A percentile compares a stretch with the other conserved stretches of the same genome.
phyloP scores from a whole-genome alignment of 768 basidiomycete species.

The Postia placenta region DNA sequence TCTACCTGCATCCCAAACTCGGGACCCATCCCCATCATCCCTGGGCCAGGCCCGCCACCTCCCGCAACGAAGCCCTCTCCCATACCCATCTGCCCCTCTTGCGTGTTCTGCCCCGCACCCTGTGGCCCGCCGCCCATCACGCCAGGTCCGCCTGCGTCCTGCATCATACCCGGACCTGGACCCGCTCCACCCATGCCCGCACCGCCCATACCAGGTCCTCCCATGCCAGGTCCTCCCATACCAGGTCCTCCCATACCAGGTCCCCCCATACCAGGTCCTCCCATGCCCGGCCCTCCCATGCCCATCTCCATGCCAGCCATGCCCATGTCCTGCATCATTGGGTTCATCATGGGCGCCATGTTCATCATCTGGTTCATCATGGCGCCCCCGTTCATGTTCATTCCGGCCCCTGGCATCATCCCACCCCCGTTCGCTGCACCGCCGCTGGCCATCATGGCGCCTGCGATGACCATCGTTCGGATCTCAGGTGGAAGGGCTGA shows the following conservation, averaged over 20 bases:
- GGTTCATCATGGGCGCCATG: slow-evolving; percentile 38
- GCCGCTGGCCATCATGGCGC: slow-evolving; percentile 65
- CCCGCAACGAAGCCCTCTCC: slow-evolving; percentile 33
- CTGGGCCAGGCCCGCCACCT: slow-evolving; percentile 35
- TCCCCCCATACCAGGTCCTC: slow-evolving; percentile 28
- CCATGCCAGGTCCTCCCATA: slow-evolving; percentile 24
- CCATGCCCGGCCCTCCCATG: slow-evolving; percentile 30
- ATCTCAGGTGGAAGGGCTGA: slow-evolving; percentile 74
- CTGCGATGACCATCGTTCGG: slow-evolving; percentile 83
- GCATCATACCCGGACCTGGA: slow-evolving; percentile 16
- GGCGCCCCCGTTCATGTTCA: slow-evolving; percentile 28
- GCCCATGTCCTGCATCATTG: slow-evolving; percentile 79
- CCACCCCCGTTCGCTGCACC: slow-evolving; percentile 35
- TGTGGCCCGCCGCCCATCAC: slow-evolving; percentile 16
- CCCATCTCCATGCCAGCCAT: slow-evolving; percentile 49
- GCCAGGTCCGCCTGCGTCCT: slow-evolving; percentile 16
- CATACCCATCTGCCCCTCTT: slow-evolving; percentile 28
- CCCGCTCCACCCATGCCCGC: slow-evolving; percentile 19
- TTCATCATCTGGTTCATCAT: slow-evolving; percentile 31
- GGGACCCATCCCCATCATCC: slow-evolving; percentile 65
- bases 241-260: slow-evolving; percentile 22
- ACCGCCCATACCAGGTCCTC: slow-evolving; percentile 14
- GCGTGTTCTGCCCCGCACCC: slow-evolving; percentile 16
- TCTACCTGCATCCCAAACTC: slow-evolving; percentile 73
- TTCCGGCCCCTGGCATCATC: slow-evolving; percentile 23